Evolutionary conservation across 2,329 filamentous ascomycete species (phyloP).

Genomic region (Neoscytalidium dimidiatum): DNA sequence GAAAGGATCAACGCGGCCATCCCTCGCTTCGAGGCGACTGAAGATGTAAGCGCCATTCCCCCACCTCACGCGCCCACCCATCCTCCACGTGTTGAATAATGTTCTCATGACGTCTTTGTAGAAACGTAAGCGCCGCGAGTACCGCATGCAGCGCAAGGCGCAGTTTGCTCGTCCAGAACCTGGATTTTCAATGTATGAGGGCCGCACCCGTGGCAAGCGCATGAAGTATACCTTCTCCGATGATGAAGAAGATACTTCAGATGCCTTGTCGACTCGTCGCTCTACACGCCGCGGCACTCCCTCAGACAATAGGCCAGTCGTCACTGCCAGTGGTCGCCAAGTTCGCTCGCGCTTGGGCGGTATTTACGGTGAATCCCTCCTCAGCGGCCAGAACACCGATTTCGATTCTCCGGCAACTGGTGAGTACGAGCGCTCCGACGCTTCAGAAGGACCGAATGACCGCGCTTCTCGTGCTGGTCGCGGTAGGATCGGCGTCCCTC

Average conservation of each 20-base stretch:
- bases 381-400: constrained; percentile 54
- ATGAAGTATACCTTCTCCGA: constrained; percentile 97
- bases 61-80: background rate
- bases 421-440: constrained; percentile 46
- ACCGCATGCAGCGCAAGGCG: constrained; percentile 81
- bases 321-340: constrained; percentile 86
- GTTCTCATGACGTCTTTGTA: constrained; percentile 36
- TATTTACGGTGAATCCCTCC: constrained; percentile 63
- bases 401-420: constrained; percentile 45
- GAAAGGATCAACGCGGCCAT: constrained; percentile 78
- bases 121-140: constrained; percentile 93
- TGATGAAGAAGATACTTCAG: constrained; percentile 71
- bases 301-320: constrained; percentile 65
- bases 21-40: constrained; percentile 87
- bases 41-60: constrained; percentile 64
- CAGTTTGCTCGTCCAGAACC: constrained; percentile 85
- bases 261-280: constrained; percentile 63
- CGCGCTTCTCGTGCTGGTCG: constrained; percentile 43
- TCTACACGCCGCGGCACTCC: constrained; percentile 72
- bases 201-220: constrained; percentile 91
- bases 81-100: background rate
- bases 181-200: constrained; percentile 92
- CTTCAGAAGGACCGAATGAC: constrained; percentile 46
- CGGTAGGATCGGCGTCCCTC: constrained; percentile 29
- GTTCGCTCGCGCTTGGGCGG: constrained; percentile 67